phyloP scores from a whole-genome alignment of 441 rosid genomes.

The Corymbia calophylla region DNA sequence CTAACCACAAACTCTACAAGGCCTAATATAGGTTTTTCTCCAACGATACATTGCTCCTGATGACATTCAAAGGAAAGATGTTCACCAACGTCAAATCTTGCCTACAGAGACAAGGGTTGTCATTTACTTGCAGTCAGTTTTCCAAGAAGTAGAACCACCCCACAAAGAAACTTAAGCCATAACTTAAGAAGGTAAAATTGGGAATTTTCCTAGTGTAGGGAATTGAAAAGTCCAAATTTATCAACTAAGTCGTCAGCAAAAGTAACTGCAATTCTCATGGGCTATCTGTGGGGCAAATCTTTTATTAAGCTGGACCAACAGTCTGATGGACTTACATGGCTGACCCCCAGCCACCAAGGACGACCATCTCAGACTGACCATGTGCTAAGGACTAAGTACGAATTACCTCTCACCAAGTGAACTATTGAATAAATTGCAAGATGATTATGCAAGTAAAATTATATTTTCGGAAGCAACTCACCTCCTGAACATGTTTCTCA shows the following conservation, averaged over 20 bases:
- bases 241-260: neutral
- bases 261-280: neutral
- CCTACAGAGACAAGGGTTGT: neutral
- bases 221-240: neutral
- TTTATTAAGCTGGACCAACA: neutral
- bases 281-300: neutral
- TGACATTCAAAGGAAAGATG: neutral
- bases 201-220: neutral
- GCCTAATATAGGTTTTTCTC: neutral
- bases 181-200: neutral
- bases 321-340: neutral
- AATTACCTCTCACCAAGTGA: neutral
- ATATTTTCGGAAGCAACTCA: constrained; percentile 7
- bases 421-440: neutral
- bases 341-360: neutral
- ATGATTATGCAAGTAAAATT: neutral
- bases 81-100: neutral
- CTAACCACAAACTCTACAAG: neutral
- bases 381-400: neutral
- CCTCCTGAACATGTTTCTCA: constrained; percentile 97
- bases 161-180: neutral
- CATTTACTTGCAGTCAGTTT: neutral
- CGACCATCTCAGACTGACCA: neutral
- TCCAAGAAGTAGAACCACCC: neutral
- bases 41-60: neutral